Base-by-base conservation (phyloP, 768 basidiomycete species). In the Leccinellum luteum region DNA sequence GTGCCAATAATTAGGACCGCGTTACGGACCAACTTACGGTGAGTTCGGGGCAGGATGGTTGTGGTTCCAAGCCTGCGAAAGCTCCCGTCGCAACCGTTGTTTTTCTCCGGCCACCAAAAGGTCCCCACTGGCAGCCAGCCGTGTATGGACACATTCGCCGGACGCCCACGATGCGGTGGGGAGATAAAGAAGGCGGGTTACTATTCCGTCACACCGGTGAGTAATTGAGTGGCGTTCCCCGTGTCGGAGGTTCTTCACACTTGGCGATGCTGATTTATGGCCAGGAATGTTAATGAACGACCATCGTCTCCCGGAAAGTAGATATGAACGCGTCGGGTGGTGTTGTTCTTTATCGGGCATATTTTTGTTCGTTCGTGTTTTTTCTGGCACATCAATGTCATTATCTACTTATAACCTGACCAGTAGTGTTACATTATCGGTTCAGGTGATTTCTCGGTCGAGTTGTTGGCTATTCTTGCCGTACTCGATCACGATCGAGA, bases 111-210 rank as follows among this genome's bases (percentile, higher is more conserved):
- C 70, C 63, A 8, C 25, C 25, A 57, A 43, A 17, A 3, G 71
- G 71, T 3, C 60, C 64, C 0, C 2, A 3, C 25, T 25, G 25
- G 25, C 73, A 74, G 35, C 73, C 67, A 0, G 69, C 65, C 4
- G 60, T 68, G n/a, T 75, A 74, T 27, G 71, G 73, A 3, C 72
- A 74, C 21, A 50, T 74, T 1, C 69, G 73, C 48, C 70, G 74
- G 74, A 69, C 70, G n/a, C 56, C 64, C 1, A 68, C 57, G 7
- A 69, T 73, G 60, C 67, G 70, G 70, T 72, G 71, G 65, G 71
- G 66, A 17, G 60, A 63, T 21, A 72, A 70, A n/a, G 43, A 45
- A 1, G 31, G 14, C 13, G 57, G 60, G 32, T 52, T 19, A 23
- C 47, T 54, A 0, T 48, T 19, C 27, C 51, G 30, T 47, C 67